Conservation (phyloP, 768 basidiomycete species). For the Lentinula edodes region DNA sequence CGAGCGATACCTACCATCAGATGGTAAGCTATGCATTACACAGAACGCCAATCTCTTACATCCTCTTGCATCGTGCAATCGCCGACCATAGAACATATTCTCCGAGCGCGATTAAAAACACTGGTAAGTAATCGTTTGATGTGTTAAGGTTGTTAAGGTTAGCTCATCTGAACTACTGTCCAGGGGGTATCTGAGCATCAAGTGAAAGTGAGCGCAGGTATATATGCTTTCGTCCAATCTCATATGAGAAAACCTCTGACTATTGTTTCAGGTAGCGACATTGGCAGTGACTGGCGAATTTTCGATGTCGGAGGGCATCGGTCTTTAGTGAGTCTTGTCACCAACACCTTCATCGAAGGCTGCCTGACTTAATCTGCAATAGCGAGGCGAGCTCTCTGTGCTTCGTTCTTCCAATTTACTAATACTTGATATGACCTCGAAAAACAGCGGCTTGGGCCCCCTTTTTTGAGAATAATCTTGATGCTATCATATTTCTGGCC, state of each 20-base stretch:
- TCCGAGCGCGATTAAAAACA: conserved; percentile 66
- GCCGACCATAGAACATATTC: conserved; percentile 53
- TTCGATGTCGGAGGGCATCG: conserved; percentile 61
- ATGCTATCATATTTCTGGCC: conserved; percentile 67
- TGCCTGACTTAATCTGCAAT: neutral
- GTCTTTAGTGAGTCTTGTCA: conserved; percentile 39
- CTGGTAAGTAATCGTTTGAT: conserved; percentile 22
- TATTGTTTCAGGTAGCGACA: conserved; percentile 11
- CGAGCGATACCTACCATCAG: conserved; percentile 57
- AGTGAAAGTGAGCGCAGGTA: conserved; percentile 52
- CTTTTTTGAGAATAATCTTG: conserved; percentile 62
- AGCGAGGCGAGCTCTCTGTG: conserved; percentile 2
- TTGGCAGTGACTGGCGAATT: conserved; percentile 37
- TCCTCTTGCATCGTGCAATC: neutral
- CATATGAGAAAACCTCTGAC: neutral
- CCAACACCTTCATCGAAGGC: neutral
- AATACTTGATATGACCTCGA: too few species aligned
- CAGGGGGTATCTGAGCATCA: conserved; percentile 65
- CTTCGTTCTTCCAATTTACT: neutral
- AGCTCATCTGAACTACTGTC: neutral
- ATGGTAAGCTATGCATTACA: conserved; percentile 37
- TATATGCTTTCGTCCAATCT: neutral
- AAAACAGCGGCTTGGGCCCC: conserved; percentile 47
- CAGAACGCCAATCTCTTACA: too few species aligned
- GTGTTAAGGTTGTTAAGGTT: neutral